Base-by-base conservation (phyloP, 2,329 filamentous ascomycete genomes). In the Hymenoscyphus scutula region DNA sequence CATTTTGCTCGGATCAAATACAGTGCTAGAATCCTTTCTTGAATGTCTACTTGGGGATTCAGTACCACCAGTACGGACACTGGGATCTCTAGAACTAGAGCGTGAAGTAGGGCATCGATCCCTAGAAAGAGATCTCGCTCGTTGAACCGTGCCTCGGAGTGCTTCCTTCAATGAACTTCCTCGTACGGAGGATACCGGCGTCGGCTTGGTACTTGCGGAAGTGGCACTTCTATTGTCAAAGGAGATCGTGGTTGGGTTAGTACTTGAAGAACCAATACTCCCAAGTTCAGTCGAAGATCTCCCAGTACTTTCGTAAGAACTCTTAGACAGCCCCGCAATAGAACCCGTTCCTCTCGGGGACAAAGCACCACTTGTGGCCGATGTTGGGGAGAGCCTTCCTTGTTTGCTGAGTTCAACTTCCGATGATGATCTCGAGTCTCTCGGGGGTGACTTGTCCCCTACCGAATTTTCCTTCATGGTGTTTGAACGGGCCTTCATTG, bases 1-100 rank as follows among this genome's bases (percentile, higher is more conserved):
- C 59, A 78, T 69, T 19, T 71, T 67, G 27, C 70, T 72, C 17
- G 73, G 71, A 56, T 72, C 77, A 65, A 72, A 73, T 63, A 64
- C 70, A 63, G 66, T 71, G 63, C 65, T 72, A 6, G 58, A 59
- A 27, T 59, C 45, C n/a, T 53, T 53, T 3, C 58, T 45, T 8
- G 30, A 29, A 29, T 59, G 34, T 19, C 34, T 19, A 27, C 25
- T 25, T 7, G 58, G 58, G 27, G 58, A 59, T 54, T 56, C 62
- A 65, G 58, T 62, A 29, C 63, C 58, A 54, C 48, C 62, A 17
- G 60, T 57, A 57, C 58, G 64, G 45, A 53, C 32, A 6, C 65
- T 56, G 27, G 45, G 45, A 5, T 67, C 67, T 56, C 60, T 65
- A 2, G 68, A 69, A 19, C 62, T 62, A 3, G 65, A 68, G 13